Base-by-base conservation (phyloP, 208 protist species). In the Leishmania braziliensis region DNA sequence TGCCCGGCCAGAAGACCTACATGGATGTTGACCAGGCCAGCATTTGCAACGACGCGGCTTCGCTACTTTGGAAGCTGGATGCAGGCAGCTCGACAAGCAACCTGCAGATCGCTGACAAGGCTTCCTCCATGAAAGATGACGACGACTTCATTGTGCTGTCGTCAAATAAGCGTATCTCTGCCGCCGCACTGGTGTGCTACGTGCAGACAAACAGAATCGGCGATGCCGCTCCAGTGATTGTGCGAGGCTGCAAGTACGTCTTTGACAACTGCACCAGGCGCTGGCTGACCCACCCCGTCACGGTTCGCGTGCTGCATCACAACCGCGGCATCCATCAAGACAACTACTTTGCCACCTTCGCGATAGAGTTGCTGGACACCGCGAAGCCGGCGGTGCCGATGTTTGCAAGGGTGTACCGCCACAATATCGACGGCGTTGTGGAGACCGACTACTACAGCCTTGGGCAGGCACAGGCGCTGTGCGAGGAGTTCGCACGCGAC, bases 391-490 rank as follows among this genome's bases (percentile, higher is more conserved):
- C 80, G 23, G 79, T 83, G n/a, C 86, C 82, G 36, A 89, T 90
- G 79, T 79, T 95, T 5, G 92, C 88, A 4, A 89, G 87, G 80
- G 77, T 95, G 73, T 95, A 91, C 75, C 85, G 89, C 53, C 86
- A 84, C 68, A 85, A 86, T 58, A 84, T 95, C 63, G 78, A 12
- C 5, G 71, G 86, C 63, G 89, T 92, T 3, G 39, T 76, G 1
- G 88, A 93, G 79, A 83, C 80, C n/a, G 92, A 95, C 71, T 95
- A 95, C 84, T 90, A 88, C 77, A 85, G 86, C 70, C 87, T 91
- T 60, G 90, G 84, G 3, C 85, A 92, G 77, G 75, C 84, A 9
- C 92, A 95, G 84, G 81, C 80, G 72, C 82, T 95, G 20, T 82
- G 84, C 74, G 92, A 95, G 77, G 88, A 89, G 73, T 92, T 94